phyloP scores from a whole-genome alignment of 1,284 basidiomycete genomes.

The Leccinum proximum region DNA sequence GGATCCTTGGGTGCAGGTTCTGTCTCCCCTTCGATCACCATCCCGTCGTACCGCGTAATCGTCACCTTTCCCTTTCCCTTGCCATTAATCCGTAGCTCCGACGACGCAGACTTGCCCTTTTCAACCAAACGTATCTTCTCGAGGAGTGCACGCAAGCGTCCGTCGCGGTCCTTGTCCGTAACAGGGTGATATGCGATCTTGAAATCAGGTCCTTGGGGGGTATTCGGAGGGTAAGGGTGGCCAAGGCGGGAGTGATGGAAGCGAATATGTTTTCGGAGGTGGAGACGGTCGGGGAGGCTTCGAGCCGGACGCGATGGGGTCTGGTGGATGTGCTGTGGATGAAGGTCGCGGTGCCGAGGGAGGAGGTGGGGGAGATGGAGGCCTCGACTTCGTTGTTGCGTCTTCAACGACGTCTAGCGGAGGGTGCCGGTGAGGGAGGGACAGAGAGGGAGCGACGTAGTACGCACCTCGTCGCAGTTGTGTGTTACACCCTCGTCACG shows the following conservation, averaged over 20 bases:
- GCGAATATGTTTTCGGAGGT: conserved; percentile 31
- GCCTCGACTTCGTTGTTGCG: conserved; percentile 9
- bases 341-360: conserved; percentile 22
- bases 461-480: no score
- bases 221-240: conserved; percentile 45
- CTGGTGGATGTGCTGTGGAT: conserved; percentile 20
- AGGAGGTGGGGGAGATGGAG: conserved; percentile 22
- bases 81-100: conserved; percentile 48
- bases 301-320: conserved; percentile 30
- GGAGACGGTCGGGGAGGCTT: conserved; percentile 17
- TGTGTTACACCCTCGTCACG: no score
- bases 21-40: conserved; percentile 47
- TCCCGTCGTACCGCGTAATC: conserved; percentile 54
- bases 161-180: conserved; percentile 45
- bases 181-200: conserved; percentile 63
- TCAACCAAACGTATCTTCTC: conserved; percentile 46
- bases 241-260: conserved; percentile 41
- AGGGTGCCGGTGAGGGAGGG: no score
- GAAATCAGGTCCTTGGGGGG: conserved; percentile 44
- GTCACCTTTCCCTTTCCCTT: conserved; percentile 63
- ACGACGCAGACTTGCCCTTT: conserved; percentile 26
- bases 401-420: no score
- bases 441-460: no score
- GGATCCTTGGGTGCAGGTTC: conserved; percentile 52
- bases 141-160: conserved; percentile 46